phyloP scores from a whole-genome alignment of 805 yeast species.

The Tetrapisispora nanseiensis region DNA sequence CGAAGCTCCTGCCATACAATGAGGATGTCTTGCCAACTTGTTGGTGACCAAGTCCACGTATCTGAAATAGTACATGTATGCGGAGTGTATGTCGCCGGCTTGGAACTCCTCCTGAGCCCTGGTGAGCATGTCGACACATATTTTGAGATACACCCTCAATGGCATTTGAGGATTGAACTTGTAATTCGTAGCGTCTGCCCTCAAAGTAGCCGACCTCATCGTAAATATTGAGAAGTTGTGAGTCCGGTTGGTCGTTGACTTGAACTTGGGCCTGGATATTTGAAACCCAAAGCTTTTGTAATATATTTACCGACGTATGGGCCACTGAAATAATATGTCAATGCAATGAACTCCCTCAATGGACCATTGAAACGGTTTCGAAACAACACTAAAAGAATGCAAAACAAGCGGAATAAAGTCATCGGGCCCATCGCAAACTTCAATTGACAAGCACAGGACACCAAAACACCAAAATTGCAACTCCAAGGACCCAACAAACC shows the following conservation, averaged over 20 bases:
- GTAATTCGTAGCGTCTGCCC: slow-evolving; percentile 42
- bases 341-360: too few species aligned
- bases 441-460: too few species aligned
- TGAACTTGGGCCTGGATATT: too few species aligned
- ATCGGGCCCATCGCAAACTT: too few species aligned
- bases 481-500: too few species aligned
- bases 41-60: slow-evolving; percentile 40
- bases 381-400: too few species aligned
- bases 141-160: slow-evolving; percentile 44
- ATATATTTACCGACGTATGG: too few species aligned
- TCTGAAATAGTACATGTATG: slow-evolving; percentile 48
- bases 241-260: not conserved
- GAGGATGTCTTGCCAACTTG: slow-evolving; percentile 24
- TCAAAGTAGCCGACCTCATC: slow-evolving; percentile 11
- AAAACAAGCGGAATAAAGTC: too few species aligned
- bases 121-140: slow-evolving; percentile 37
- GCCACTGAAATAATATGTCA: too few species aligned
- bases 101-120: slow-evolving; percentile 32
- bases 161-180: slow-evolving; percentile 44
- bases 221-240: not conserved
- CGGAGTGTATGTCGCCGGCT: slow-evolving; percentile 37
- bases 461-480: too few species aligned
- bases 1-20: slow-evolving; percentile 5
- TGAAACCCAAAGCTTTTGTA: too few species aligned
- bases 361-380: too few species aligned